These are phyloP conservation scores for Madurella mycetomatis DNA, from an alignment of 2,329 filamentous ascomycete genomes.

Conservation along the genomic window DNA sequence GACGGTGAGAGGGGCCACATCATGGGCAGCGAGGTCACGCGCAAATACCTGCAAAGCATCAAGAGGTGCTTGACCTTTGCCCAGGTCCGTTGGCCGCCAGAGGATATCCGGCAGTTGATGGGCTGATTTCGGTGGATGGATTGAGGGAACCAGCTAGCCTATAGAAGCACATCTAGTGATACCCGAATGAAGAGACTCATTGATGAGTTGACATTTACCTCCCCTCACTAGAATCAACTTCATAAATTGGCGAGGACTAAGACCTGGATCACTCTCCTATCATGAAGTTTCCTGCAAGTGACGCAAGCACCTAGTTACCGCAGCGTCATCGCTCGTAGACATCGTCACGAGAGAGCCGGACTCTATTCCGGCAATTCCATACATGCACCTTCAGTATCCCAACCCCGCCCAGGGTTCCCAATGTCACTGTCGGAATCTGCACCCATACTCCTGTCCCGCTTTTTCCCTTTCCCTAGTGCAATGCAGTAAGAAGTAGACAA, in stretches of 20 bases:
- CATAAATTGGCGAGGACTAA: neutral
- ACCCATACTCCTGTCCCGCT: slow-evolving; percentile 1
- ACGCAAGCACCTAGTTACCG: neutral
- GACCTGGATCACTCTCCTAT: neutral
- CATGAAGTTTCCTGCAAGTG: neutral
- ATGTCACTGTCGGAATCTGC: neutral
- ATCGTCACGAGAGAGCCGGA: too few relatives aligned
- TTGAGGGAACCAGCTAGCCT: neutral
- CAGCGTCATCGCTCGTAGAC: too few relatives aligned
- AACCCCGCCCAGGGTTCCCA: neutral
- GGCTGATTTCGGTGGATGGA: slow-evolving; percentile 47
- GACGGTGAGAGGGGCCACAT: slow-evolving; percentile 86
- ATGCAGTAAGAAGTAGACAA: slow-evolving; percentile 3
- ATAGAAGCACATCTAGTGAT: slow-evolving; percentile 10
- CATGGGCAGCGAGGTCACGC: slow-evolving; percentile 91
- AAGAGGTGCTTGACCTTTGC: slow-evolving; percentile 96
- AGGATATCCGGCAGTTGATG: slow-evolving; percentile 92
- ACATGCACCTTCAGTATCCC: neutral
- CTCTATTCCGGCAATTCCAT: neutral
- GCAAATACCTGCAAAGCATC: slow-evolving; percentile 96
- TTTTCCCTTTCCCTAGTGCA: neutral
- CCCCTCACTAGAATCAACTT: neutral
- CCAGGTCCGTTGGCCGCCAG: slow-evolving; percentile 92
- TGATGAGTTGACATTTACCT: neutral
- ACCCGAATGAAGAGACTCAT: slow-evolving; percentile 5